Base-by-base conservation (phyloP, 129 eudicot species). In the Tagetes erecta region DNA sequence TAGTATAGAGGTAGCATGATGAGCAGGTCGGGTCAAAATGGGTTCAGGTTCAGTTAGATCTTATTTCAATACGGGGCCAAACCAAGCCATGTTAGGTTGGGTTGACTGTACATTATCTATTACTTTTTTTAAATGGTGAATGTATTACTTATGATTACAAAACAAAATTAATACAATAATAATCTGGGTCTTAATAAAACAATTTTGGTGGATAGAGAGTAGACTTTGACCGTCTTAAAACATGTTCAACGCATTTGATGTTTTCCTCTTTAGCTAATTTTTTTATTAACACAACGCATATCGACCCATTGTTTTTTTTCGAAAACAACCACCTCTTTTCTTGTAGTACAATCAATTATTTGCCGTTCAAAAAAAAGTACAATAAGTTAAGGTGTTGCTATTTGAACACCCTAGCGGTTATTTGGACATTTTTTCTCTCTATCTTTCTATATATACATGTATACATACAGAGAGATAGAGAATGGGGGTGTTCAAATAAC, bases 21-120 rank as follows among this genome's bases (percentile, higher is more conserved):
- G 31, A 64, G 47, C 49, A 7, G 69, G 49, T 40, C 13, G 13
- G 46, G 69, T 63, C 33, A 36, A 36, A 36, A 63, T 64, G 69
- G 45, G 67, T 62, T 60, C 36, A 56, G 7, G 42, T 13, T 9
- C 0, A 63, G 37, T 36, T 27, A 0, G 9, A 20, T 60, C 20
- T 1, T 62, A 34, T 62, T 36, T 36, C 0, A 62, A 3, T 62
- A n/a, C 11, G 33, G 0, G 50, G n/a, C 35, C 0, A 7, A n/a
- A 39, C 69, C 31, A 64, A 64, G 12, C 68, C 6, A 10, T 10
- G 44, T 63, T 13, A 64, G 13, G 13, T 40, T 14, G 34, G 35
- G 70, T 39, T 2, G 44, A 34, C 12, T n/a, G 10, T 10, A 60
- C 20, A 10, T 11, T 36, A 1, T 62, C 6, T 35, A 8, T 36